Base-by-base conservation (phyloP, 352 stramenopile genomes). In the Globisporangium acanthophoron region DNA sequence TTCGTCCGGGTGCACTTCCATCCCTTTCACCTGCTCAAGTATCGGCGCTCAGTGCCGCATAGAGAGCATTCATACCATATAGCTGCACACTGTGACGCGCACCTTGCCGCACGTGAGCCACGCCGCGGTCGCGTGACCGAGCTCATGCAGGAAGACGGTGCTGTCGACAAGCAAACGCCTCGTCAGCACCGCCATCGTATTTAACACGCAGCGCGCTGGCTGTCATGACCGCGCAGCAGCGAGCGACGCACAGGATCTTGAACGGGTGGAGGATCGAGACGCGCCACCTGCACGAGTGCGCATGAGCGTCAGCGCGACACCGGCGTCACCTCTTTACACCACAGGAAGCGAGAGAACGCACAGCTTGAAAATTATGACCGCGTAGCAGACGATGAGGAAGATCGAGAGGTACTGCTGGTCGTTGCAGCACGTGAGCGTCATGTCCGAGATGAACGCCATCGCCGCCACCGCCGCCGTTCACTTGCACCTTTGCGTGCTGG, bases 1-100 rank as follows among this genome's bases (percentile, higher is more conserved):
- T 76, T 96, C 87, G 49, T 96, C 81, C 39, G 81, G 85, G 50
- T 95, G 82, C 52, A 96, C 87, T 61, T 96, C 85, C 85, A 96
- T 96, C 43, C 85, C 80, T 63, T 80, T 89, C 40, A 95, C 85
- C 75, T 87, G 56, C 12, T 58, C 12, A 9, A 18, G 15, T 16
- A 18, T 18, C 11, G 39, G 3, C 33, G 33, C 33, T 37, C 33
- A 37, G 33, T 11, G 24, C 16, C 4, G 9, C 18, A 51, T 18
- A 18, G 33, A n/a, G 4, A 51, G 8, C 43, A 50, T 21, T 5
- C 5, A 33, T 50, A 3, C 6, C n/a, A 33, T 13, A 4, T n/a
- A 48, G 13, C 18, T 15, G 44, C 18, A 39, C 11, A 39, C 33
- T 39, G 24, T 27, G 24, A 27, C 24, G 41, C 64, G 48, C 66